Evolutionary conservation across 495 filamentous ascomycete genomes (phyloP).

Genomic region (Annulohypoxylon bovei): DNA sequence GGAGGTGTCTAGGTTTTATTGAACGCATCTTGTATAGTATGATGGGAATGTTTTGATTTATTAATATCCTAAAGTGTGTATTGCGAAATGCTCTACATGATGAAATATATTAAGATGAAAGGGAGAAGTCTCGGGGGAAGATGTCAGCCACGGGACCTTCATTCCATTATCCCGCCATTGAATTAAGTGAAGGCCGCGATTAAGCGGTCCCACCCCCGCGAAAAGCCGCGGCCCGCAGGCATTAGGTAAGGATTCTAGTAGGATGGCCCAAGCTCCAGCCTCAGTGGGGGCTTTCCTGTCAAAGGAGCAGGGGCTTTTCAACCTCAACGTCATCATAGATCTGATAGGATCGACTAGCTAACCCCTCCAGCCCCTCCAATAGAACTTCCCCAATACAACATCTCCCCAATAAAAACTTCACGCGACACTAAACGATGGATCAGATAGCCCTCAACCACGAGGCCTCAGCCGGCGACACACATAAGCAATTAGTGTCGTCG

Average conservation of each 20-base stretch:
- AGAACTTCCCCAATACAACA: background rate
- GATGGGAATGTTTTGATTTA: background rate
- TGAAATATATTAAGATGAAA: background rate
- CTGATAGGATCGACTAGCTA: constrained; percentile 17
- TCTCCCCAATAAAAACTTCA: constrained; percentile 11
- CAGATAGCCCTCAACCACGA: constrained; percentile 76
- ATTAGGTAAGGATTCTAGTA: background rate
- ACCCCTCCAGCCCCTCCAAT: constrained; percentile 14
- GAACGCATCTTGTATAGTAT: constrained; percentile 41
- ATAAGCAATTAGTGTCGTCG: constrained; percentile 71
- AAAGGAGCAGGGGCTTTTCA: background rate
- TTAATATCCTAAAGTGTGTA: background rate
- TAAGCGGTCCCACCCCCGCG: constrained; percentile 39
- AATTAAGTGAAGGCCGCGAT: constrained; percentile 26
- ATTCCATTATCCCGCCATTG: constrained; percentile 21
- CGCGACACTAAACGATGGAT: constrained; percentile 52
- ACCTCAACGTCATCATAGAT: constrained; percentile 25
- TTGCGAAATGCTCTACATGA: background rate
- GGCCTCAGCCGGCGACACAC: constrained; percentile 74
- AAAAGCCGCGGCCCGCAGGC: constrained; percentile 30
- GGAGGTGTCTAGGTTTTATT: constrained; percentile 43
- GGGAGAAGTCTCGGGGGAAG: background rate
- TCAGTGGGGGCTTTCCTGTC: constrained; percentile 9
- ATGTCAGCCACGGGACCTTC: background rate
- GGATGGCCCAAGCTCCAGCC: constrained; percentile 32